Base-by-base conservation (phyloP, 306 rosid species). In the Acacia crassicarpa region DNA sequence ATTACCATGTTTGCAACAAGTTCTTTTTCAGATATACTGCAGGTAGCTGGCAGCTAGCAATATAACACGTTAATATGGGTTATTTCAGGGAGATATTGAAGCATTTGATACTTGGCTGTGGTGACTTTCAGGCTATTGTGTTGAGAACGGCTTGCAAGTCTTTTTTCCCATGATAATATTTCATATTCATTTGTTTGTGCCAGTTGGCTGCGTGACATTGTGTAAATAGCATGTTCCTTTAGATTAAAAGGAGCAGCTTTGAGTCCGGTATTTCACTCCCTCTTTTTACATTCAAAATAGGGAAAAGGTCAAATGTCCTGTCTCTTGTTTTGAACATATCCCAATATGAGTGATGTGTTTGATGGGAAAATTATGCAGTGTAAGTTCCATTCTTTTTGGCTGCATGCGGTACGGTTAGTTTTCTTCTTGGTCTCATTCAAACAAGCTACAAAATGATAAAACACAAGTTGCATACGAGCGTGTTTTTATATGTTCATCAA, bases 211-310 rank as follows among this genome's bases (percentile, higher is more conserved):
- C 91, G 89, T 84, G 90, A 87, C 79, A 86, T 83, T 81, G 14
- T 85, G 93, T 90, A 92, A 86, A 90, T 92, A 92, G 91, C 76
- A 78, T 85, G 88, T 76, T 85, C 85, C 88, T 84, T 68, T 72
- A 74, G 6, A 38, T 27, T 27, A 46, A 81, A 81, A 89, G 84
- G 79, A 82, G 30, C 79, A 72, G 90, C 89, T 53, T 85, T 6
- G 89, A 87, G 89, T 79, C 84, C 65, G 65, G 79, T 76, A 84
- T 11, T 1, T 3, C 14, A 0, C 1, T 11, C 33, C 15, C 15
- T 3, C 70, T 67, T 84, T 87, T 83, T 40, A 2, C 49, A 16
- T 62, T 81, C 27, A 72, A 79, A 69, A 72, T 67, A 30, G 79
- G 75, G 70, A 80, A 80, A 72, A 76, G 74, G 67, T 58, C 81